Percentiles rank a stretch among this genome's conserved stretches.
Evolutionary conservation across 441 rosid species (phyloP).

Genomic region (Iberis amara): DNA sequence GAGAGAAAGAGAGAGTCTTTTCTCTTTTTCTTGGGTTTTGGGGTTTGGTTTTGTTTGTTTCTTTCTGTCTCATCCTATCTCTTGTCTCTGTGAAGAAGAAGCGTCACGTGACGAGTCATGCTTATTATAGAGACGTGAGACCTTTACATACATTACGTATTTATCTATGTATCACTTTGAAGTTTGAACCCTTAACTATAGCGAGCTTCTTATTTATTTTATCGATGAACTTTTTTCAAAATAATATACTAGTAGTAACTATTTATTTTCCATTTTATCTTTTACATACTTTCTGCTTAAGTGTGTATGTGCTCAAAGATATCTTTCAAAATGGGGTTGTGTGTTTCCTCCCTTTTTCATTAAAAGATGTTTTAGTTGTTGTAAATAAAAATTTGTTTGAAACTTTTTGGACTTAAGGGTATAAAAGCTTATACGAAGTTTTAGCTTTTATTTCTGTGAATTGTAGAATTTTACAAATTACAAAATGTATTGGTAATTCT

Average conservation of each 20-base stretch:
- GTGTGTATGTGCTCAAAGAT: too few relatives aligned
- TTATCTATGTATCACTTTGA: conserved; percentile 11
- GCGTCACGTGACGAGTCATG: conserved; percentile 56
- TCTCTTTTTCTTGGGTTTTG: conserved; percentile 33
- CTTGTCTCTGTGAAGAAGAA: conserved; percentile 26
- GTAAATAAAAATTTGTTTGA: too few relatives aligned
- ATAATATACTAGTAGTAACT: too few relatives aligned
- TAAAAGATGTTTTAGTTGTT: too few relatives aligned
- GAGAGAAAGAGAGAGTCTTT: neutral
- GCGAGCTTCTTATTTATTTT: conserved; percentile 4
- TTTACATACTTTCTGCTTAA: too few relatives aligned
- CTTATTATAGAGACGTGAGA: conserved; percentile 35
- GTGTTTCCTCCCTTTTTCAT: too few relatives aligned
- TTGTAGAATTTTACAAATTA: too few relatives aligned
- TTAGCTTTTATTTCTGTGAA: too few relatives aligned
- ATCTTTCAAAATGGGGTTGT: too few relatives aligned
- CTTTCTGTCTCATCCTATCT: conserved; percentile 29
- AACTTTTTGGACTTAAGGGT: too few relatives aligned
- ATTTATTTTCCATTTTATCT: neutral
- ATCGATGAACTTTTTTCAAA: neutral
- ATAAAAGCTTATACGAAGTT: too few relatives aligned
- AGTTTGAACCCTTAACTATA: conserved; percentile 24
- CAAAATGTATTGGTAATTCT: too few relatives aligned
- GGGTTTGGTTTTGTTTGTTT: conserved; percentile 31
- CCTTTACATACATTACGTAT: conserved; percentile 12